phyloP scores from a whole-genome alignment of 768 basidiomycete genomes.

The Leccinum aurantiacum region DNA sequence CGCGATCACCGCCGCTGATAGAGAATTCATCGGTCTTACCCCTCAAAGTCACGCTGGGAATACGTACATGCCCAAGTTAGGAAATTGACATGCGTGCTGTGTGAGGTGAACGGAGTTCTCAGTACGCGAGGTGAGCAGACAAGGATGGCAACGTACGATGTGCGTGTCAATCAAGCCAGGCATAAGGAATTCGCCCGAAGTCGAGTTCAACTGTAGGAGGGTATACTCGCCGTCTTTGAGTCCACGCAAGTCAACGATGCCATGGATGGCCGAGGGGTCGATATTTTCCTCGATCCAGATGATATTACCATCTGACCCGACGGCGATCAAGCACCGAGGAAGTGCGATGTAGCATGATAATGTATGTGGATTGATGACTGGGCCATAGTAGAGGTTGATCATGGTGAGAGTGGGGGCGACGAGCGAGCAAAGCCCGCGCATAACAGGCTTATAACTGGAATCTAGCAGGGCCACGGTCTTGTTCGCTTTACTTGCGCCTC shows the following conservation, averaged over 20 bases:
- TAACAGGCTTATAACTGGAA: background rate
- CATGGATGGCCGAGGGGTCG: slow-evolving; percentile 44
- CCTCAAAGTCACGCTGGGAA: background rate
- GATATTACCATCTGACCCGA: slow-evolving; percentile 53
- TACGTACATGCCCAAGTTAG: slow-evolving; percentile 35
- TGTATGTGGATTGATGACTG: slow-evolving; percentile 52
- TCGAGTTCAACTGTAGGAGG: slow-evolving; percentile 36
- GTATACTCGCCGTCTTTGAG: slow-evolving; percentile 31
- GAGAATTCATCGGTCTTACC: background rate
- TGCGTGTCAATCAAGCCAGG: slow-evolving; percentile 92
- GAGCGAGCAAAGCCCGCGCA: background rate
- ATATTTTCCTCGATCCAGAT: slow-evolving; percentile 72
- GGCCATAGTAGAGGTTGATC: slow-evolving; percentile 52
- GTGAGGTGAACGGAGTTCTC: background rate
- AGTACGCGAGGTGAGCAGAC: background rate
- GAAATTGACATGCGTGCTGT: slow-evolving; percentile 40
- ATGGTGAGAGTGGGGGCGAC: slow-evolving; percentile 1
- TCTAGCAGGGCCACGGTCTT: background rate
- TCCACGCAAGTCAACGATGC: slow-evolving; percentile 51
- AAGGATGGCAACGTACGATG: slow-evolving; percentile 53
- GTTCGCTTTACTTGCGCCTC: background rate
- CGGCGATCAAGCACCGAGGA: slow-evolving; percentile 55
- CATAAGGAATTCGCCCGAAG: slow-evolving; percentile 65
- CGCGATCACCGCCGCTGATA: slow-evolving; percentile 70
- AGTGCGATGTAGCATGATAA: slow-evolving; percentile 44